Percentiles rank a stretch among this genome's conserved stretches.
These are phyloP conservation scores for Talaromyces stipitatus DNA, from an alignment of 495 filamentous ascomycete genomes.

Conservation along the genomic window DNA sequence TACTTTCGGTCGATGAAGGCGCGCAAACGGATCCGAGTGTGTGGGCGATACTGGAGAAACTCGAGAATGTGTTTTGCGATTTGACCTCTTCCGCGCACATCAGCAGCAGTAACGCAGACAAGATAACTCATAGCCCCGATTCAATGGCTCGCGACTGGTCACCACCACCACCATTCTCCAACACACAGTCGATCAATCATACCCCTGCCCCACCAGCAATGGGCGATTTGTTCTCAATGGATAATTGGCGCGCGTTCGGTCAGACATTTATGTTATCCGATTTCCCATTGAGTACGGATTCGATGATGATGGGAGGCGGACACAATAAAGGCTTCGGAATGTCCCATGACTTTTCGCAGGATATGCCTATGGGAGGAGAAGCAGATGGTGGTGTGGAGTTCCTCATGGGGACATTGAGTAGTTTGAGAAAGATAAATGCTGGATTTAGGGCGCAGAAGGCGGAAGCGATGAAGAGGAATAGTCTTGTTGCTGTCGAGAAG, in stretches of 20 bases:
- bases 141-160: background rate
- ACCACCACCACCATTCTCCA: background rate
- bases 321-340: background rate
- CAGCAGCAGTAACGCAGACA: background rate
- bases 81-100: background rate
- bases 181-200: background rate
- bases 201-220: background rate
- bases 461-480: background rate
- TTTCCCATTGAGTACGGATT: constrained; percentile 3
- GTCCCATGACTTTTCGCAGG: background rate
- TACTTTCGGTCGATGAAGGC: constrained; percentile 39
- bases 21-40: constrained; percentile 30
- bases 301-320: background rate
- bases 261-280: constrained; percentile 5
- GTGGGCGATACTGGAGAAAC: constrained; percentile 30
- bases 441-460: background rate
- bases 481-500: background rate
- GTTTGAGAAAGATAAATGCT: background rate
- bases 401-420: background rate
- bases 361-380: background rate
- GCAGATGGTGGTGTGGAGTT: background rate
- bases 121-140: background rate
- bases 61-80: constrained; percentile 17
- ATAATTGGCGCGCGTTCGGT: background rate
- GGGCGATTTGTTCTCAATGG: background rate